Conservation (phyloP, 1,284 basidiomycete species). For the Ganoderma sinense region DNA sequence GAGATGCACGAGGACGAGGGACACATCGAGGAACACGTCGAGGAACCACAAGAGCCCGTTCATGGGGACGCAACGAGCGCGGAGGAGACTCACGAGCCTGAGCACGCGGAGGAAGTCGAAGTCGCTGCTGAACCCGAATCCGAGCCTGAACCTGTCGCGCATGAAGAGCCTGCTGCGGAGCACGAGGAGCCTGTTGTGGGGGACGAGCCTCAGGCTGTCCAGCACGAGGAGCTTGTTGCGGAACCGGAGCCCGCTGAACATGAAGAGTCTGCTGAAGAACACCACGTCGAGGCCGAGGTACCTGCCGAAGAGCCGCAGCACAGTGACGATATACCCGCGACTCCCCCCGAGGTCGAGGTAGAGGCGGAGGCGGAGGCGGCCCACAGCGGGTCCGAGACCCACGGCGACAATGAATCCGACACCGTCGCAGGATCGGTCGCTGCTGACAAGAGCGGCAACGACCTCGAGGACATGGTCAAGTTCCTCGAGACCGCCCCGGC, state of each 20-base stretch:
- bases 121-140: conserved; percentile 15
- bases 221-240: neutral
- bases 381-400: conserved; percentile 30
- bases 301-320: conserved; percentile 14
- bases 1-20: conserved; percentile 26
- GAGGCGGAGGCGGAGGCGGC: conserved; percentile 34
- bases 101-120: neutral
- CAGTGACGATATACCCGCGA: conserved; percentile 15
- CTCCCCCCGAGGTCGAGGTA: conserved; percentile 30
- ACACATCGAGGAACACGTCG: conserved; percentile 6
- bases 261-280: conserved; percentile 13
- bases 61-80: neutral
- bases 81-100: neutral
- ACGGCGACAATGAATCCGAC: conserved; percentile 33
- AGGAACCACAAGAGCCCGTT: conserved; percentile 13
- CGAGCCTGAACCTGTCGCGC: conserved; percentile 9
- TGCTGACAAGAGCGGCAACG: conserved; percentile 40
- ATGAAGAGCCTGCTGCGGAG: conserved; percentile 11
- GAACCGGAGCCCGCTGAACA: neutral
- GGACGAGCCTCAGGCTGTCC: neutral
- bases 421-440: conserved; percentile 28
- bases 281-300: conserved; percentile 11
- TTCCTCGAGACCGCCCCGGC: conserved; percentile 56
- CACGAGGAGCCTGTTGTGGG: conserved; percentile 2
- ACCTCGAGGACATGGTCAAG: conserved; percentile 70